Evolutionary conservation across 129 eudicot genomes (phyloP).

Genomic region (Heracleum sosnowskyi): DNA sequence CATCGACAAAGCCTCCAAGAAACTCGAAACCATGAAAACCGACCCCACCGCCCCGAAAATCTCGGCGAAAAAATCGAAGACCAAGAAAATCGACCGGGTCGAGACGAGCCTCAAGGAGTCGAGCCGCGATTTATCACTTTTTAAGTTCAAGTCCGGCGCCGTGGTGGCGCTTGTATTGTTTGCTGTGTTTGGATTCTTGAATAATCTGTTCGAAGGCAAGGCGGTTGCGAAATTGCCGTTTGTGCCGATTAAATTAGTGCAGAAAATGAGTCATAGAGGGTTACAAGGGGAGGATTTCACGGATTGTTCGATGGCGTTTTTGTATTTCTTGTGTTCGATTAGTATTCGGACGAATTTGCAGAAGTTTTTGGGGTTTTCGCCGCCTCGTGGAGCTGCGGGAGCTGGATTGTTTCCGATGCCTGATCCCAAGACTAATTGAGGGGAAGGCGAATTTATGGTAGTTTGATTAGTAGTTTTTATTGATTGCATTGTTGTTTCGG

Average conservation of each 20-base stretch:
- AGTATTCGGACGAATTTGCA: constrained; percentile 89
- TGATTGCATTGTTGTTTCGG: too few species aligned
- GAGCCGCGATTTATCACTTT: constrained; percentile 67
- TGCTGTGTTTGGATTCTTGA: constrained; percentile 68
- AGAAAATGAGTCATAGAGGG: constrained; percentile 93
- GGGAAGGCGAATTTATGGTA: too few species aligned
- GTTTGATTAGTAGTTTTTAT: too few species aligned
- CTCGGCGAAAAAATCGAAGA: constrained; percentile 47
- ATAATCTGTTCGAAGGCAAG: constrained; percentile 71
- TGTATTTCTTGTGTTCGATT: constrained; percentile 80
- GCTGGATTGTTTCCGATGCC: constrained; percentile 82
- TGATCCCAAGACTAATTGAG: constrained; percentile 69
- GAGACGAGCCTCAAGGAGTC: constrained; percentile 78
- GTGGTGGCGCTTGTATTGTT: constrained; percentile 83
- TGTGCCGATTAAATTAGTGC: constrained; percentile 64
- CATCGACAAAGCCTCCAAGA: constrained; percentile 85
- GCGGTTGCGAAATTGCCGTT: constrained; percentile 91
- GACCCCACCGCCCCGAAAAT: constrained; percentile 17
- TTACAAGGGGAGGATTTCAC: constrained; percentile 77
- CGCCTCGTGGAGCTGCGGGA: constrained; percentile 92
- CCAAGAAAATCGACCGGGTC: constrained; percentile 81
- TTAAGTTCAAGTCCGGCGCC: constrained; percentile 86
- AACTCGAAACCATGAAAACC: constrained; percentile 88
- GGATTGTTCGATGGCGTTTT: constrained; percentile 98
- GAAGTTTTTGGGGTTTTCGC: constrained; percentile 90